Evolutionary conservation across 2,329 filamentous ascomycete species (phyloP), one percentile per base, ranked within the genome.

Genomic region (Helotiales sp.): DNA sequence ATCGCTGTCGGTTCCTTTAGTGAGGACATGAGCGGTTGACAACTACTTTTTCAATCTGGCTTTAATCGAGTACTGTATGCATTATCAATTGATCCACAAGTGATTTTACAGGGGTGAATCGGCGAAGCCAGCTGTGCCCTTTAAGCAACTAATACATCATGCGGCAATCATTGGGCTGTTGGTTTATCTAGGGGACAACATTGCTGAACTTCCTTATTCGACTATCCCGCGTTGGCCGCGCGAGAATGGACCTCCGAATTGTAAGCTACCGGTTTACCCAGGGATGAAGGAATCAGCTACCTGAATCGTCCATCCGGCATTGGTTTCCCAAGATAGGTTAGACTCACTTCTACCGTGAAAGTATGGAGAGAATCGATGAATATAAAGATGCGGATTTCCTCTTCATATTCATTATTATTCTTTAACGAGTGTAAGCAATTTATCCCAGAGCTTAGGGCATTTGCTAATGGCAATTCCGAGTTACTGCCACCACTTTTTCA

Each of bases 401-500:
- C 54, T 57, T 26, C 6, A 57, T 57, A 57, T 54, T 57, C 11
- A 57, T 17, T 26, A 57, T 26, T 32, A 8, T 57, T 57, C 54
- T 47, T 47, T 47, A 57, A 34, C 28, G 13, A 34, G 11, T 57
- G 24, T 57, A 57, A 57, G 11, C 54, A 57, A 55, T 7, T 57
- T n/a, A 57, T 54, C 50, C 50, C 17, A 54, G 50, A 26, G 50
- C 50, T 20, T 6, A 54, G 24, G 50, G 8, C 26, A 54, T 54
- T 11, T 34, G 32, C n/a, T n/a, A n/a, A n/a, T n/a, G n/a, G n/a
- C n/a, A n/a, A n/a, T n/a, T n/a, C n/a, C n/a, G n/a, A n/a, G 79
- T 70, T 82, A 83, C 67, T 91, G 89, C 77, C 82, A 83, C 40
- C 89, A 91, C 76, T 82, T 82, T 11, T 91, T 90, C 79, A 83